These are phyloP conservation scores for Colletotrichum paranaense DNA, from an alignment of 2,329 filamentous ascomycete species.

Conservation along the genomic window DNA sequence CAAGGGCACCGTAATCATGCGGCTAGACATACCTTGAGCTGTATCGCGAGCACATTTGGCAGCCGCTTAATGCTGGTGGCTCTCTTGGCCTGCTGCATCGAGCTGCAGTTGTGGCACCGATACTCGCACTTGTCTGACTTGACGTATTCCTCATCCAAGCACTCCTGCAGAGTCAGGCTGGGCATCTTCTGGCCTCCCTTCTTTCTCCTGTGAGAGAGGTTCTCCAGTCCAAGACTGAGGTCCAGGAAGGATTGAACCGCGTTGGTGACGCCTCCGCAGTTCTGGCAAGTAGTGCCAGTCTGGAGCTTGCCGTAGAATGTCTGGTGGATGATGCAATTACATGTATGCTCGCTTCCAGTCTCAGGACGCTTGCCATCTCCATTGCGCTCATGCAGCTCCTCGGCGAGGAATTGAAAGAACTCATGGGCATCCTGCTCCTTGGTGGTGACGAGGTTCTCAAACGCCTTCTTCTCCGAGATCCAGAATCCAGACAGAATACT, in stretches of 20 bases:
- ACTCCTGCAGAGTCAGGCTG: constrained; percentile 73
- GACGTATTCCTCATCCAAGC: constrained; percentile 87
- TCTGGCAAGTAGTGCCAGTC: constrained; percentile 90
- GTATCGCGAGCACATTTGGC: constrained; percentile 90
- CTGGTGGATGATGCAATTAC: constrained; percentile 92
- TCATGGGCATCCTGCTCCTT: constrained; percentile 98
- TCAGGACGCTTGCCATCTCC: constrained; percentile 74
- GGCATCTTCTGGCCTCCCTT: constrained; percentile 61
- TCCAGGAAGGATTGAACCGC: constrained; percentile 92
- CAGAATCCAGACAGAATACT: constrained; percentile 91
- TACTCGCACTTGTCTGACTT: constrained; percentile 90
- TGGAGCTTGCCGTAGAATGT: constrained; percentile 94
- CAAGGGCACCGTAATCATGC: background rate
- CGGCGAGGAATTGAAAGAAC: constrained; percentile 95
- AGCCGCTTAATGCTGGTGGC: constrained; percentile 86
- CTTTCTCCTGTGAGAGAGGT: constrained; percentile 74
- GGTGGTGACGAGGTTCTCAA: constrained; percentile 84
- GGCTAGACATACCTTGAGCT: constrained; percentile 77
- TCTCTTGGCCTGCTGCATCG: constrained; percentile 82
- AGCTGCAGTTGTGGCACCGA: constrained; percentile 83
- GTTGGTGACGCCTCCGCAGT: constrained; percentile 84
- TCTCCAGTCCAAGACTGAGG: constrained; percentile 87
- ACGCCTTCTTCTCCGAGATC: constrained; percentile 81
- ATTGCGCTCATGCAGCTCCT: constrained; percentile 88
- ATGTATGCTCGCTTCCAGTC: constrained; percentile 71